Evolutionary conservation across 2,329 filamentous ascomycete species (phyloP).

Genomic region (Mollisiaceae sp.): DNA sequence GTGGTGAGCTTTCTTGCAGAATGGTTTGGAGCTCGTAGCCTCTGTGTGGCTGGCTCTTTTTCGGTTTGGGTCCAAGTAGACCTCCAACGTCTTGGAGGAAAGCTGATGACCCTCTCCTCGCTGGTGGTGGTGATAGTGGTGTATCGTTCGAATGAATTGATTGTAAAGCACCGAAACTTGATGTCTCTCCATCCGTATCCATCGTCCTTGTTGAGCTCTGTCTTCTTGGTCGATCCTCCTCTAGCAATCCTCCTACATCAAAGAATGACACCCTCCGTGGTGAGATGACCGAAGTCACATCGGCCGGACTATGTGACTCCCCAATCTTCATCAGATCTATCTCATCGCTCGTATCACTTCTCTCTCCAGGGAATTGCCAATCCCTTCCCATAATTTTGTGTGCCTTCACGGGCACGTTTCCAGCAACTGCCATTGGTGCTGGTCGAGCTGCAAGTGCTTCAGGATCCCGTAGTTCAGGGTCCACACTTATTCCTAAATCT

Average conservation of each 20-base stretch:
- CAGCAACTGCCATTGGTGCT: slow-evolving; percentile 41
- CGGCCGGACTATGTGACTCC: slow-evolving; percentile 32
- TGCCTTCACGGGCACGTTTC: slow-evolving; percentile 34
- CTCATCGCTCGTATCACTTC: slow-evolving; percentile 47
- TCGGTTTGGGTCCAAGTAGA: slow-evolving; percentile 51
- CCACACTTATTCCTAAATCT: slow-evolving; percentile 74
- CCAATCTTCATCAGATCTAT: slow-evolving; percentile 44
- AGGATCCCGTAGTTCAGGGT: slow-evolving; percentile 54
- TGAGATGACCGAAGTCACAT: slow-evolving; percentile 46
- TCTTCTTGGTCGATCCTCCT: slow-evolving; percentile 48
- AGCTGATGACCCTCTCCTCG: slow-evolving; percentile 59
- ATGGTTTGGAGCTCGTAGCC: slow-evolving; percentile 40
- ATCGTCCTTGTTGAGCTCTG: slow-evolving; percentile 35
- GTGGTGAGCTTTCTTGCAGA: slow-evolving; percentile 28
- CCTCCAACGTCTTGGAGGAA: slow-evolving; percentile 65
- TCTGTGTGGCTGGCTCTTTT: slow-evolving; percentile 26
- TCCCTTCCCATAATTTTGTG: slow-evolving; percentile 30
- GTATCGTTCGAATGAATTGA: slow-evolving; percentile 31
- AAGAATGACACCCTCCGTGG: slow-evolving; percentile 77
- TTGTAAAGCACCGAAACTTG: slow-evolving; percentile 27
- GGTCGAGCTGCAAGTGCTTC: slow-evolving; percentile 34
- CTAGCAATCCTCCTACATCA: slow-evolving; percentile 79
- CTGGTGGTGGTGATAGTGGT: slow-evolving; percentile 49
- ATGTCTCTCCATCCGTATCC: slow-evolving; percentile 40
- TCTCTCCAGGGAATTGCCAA: slow-evolving; percentile 40